These are phyloP conservation scores for Nakazawaea peltata DNA, from an alignment of 805 yeast species.

Conservation along the genomic window DNA sequence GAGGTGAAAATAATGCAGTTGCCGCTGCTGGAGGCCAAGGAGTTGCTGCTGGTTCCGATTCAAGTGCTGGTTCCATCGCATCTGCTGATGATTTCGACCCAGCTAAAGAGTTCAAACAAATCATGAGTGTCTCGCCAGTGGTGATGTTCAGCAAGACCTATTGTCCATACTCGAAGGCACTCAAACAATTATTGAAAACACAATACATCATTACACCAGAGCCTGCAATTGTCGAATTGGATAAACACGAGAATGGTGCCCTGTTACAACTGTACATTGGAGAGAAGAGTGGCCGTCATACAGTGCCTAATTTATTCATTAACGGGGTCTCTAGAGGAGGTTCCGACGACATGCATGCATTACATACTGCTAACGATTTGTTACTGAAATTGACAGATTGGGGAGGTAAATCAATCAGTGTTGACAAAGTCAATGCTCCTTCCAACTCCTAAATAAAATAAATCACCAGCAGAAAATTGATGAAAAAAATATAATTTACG, in stretches of 20 bases:
- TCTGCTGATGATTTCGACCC: conserved; percentile 31
- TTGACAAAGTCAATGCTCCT: conserved; percentile 46
- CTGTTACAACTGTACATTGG: conserved; percentile 69
- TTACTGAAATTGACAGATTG: conserved; percentile 46
- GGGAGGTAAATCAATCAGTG: conserved; percentile 48
- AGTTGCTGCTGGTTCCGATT: conserved; percentile 10
- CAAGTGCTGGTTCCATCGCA: too few species aligned
- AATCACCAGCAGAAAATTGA: background rate
- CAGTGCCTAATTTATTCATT: conserved; percentile 87
- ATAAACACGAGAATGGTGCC: conserved; percentile 67
- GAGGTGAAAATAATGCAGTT: background rate
- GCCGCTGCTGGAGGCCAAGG: conserved; percentile 7
- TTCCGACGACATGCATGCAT: conserved; percentile 63
- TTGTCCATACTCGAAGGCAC: conserved; percentile 71
- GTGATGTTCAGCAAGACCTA: conserved; percentile 50
- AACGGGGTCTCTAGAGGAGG: conserved; percentile 81
- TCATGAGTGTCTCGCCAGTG: conserved; percentile 56
- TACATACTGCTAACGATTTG: conserved; percentile 53
- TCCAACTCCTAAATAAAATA: conserved; percentile 30
- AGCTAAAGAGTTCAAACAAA: conserved; percentile 44
- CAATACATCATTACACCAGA: conserved; percentile 67
- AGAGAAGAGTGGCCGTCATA: conserved; percentile 62
- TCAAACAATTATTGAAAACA: conserved; percentile 57
- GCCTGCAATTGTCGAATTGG: conserved; percentile 74
- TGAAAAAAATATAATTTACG: too few species aligned